Evolutionary conservation across 805 yeast genomes (phyloP).

Genomic region (Yamadazyma takamatsuzukensis): DNA sequence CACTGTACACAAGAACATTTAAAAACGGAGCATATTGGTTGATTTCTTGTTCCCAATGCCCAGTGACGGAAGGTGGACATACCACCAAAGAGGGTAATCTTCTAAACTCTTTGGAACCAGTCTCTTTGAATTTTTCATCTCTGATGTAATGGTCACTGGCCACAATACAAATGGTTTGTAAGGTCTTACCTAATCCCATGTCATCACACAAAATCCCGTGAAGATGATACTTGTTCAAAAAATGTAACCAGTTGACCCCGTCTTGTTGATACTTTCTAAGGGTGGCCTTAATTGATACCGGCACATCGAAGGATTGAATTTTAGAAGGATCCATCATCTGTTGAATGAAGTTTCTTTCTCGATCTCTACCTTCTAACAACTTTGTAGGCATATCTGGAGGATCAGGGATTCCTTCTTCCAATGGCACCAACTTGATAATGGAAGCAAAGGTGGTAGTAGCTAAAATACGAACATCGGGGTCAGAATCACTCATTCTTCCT

Average conservation of each 20-base stretch:
- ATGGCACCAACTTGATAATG: conserved; percentile 89
- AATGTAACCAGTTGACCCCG: conserved; percentile 97
- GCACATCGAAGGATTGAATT: conserved; percentile 81
- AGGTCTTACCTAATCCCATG: conserved; percentile 98
- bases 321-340: conserved; percentile 98
- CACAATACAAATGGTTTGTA: conserved; percentile 95
- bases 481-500: conserved; percentile 97
- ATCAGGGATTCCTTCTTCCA: conserved; percentile 96
- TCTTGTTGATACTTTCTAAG: conserved; percentile 95
- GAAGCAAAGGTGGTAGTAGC: conserved; percentile 97
- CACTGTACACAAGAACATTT: conserved; percentile 82
- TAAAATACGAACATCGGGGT: conserved; percentile 78
- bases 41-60: conserved; percentile 98
- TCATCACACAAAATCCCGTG: conserved; percentile 99
- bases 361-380: conserved; percentile 81
- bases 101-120: conserved; percentile 62
- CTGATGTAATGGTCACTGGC: conserved; percentile 93
- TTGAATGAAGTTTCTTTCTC: conserved; percentile 88
- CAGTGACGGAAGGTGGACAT: conserved; percentile 97
- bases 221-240: conserved; percentile 86
- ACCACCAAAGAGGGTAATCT: conserved; percentile 80
- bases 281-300: conserved; percentile 89
- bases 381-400: conserved; percentile 88
- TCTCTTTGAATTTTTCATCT: conserved; percentile 59
- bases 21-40: conserved; percentile 85